phyloP scores from a whole-genome alignment of 768 basidiomycete genomes.

The Kwoniella dejecticola region DNA sequence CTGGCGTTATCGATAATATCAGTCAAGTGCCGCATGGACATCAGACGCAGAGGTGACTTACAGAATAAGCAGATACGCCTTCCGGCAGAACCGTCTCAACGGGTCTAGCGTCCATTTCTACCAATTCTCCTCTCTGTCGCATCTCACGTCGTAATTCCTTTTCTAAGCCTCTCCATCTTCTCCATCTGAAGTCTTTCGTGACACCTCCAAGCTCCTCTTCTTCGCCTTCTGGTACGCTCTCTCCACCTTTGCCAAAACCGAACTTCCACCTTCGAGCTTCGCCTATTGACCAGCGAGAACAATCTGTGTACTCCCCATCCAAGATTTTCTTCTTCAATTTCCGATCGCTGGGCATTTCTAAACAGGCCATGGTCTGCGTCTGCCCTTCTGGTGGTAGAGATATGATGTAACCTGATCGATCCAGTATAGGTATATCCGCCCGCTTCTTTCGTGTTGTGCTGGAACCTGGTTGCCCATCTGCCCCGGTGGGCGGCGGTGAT shows the following conservation, averaged over 20 bases:
- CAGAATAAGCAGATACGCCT: conserved; percentile 38
- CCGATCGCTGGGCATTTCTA: conserved; percentile 44
- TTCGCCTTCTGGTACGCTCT: conserved; percentile 4
- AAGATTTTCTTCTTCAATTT: conserved; percentile 31
- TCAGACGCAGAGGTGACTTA: conserved; percentile 18
- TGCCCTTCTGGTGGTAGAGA: conserved; percentile 31
- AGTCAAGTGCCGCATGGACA: not conserved
- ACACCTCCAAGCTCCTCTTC: conserved; percentile 26
- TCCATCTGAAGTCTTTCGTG: conserved; percentile 38
- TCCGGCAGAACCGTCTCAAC: conserved; percentile 5
- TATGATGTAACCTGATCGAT: conserved; percentile 38
- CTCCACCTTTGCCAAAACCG: conserved; percentile 27
- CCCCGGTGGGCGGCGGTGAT: not conserved
- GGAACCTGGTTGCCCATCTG: not conserved
- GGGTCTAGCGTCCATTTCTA: conserved; percentile 25
- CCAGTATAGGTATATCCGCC: conserved; percentile 18
- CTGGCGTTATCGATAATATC: conserved; percentile 19
- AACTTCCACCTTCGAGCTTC: conserved; percentile 38
- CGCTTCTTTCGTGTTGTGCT: not conserved
- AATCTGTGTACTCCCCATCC: conserved; percentile 42
- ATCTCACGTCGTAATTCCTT: conserved; percentile 33
- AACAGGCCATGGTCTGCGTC: conserved; percentile 35
- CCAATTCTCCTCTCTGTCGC: conserved; percentile 27
- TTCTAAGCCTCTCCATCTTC: conserved; percentile 34
- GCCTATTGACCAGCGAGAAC: conserved; percentile 28